Conservation (phyloP, 2,329 filamentous ascomycete genomes). For the Botrytis paeoniae region DNA sequence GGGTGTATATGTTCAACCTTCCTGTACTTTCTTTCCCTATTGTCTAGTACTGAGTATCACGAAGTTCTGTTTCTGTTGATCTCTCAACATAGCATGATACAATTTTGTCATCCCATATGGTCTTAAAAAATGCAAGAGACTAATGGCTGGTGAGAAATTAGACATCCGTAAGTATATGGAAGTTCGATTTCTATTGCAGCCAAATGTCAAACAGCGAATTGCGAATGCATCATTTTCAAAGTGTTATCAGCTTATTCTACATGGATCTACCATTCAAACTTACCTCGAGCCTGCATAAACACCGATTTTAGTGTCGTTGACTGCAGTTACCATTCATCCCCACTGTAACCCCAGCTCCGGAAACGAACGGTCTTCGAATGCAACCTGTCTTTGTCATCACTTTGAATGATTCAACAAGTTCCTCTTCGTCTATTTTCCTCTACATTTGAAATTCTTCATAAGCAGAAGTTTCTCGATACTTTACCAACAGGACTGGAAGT, state of each 20-base stretch:
- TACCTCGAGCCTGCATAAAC: slow-evolving; percentile 10
- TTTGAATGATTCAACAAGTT: neutral
- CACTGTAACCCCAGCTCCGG: neutral
- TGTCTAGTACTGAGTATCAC: neutral
- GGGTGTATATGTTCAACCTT: neutral
- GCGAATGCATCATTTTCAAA: neutral
- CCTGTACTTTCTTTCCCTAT: neutral
- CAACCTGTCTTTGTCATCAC: neutral
- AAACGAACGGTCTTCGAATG: neutral
- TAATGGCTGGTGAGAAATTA: neutral
- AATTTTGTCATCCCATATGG: neutral
- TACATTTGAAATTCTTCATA: neutral
- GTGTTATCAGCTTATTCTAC: neutral
- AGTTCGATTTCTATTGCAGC: neutral
- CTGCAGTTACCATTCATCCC: neutral
- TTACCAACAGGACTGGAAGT: neutral
- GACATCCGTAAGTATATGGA: neutral
- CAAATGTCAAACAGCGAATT: neutral
- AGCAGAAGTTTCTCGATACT: neutral
- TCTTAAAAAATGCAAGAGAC: neutral
- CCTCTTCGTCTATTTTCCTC: neutral
- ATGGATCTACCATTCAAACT: neutral
- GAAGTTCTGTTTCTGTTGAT: neutral
- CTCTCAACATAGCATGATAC: neutral
- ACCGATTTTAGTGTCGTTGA: slow-evolving; percentile 10